Percentiles rank a stretch among this genome's conserved stretches.
Evolutionary conservation across 768 basidiomycete species (phyloP).

Genomic region (Vararia minispora): DNA sequence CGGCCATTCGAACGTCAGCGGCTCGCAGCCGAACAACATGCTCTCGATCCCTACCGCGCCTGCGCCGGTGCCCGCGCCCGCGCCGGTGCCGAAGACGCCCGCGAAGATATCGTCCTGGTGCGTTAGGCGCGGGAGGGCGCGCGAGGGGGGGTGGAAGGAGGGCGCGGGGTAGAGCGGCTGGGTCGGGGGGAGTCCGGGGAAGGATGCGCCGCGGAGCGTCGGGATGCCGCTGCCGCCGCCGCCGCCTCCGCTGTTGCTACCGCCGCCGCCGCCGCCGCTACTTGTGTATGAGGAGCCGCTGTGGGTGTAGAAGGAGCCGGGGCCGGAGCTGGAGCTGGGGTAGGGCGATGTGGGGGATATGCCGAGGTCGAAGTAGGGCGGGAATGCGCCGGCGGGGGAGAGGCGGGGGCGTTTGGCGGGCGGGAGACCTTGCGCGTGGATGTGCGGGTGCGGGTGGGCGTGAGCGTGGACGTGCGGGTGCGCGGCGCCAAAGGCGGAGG

Average conservation of each 20-base stretch:
- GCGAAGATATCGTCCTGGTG: constrained; percentile 14
- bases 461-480: constrained; percentile 5
- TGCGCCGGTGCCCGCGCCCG: constrained; percentile 1
- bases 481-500: constrained; percentile 2
- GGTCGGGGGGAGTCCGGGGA: constrained; percentile 1
- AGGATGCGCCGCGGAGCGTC: neutral
- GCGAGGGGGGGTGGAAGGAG: constrained; percentile 2
- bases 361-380: neutral
- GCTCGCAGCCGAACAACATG: constrained; percentile 10
- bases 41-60: constrained; percentile 13
- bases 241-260: too few relatives aligned
- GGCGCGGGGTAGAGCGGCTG: constrained; percentile 1
- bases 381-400: neutral
- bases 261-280: too few relatives aligned
- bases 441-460: neutral
- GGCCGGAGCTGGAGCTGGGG: neutral
- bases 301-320: too few relatives aligned
- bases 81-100: constrained; percentile 13
- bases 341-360: neutral
- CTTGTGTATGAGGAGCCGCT: too few relatives aligned
- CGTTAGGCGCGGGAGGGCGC: constrained; percentile 5
- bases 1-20: constrained; percentile 17
- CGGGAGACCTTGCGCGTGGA: neutral
- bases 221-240: neutral
- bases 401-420: neutral